Evolutionary conservation across 139 green algal species (phyloP).

Genomic region (Coelastrella sp.): DNA sequence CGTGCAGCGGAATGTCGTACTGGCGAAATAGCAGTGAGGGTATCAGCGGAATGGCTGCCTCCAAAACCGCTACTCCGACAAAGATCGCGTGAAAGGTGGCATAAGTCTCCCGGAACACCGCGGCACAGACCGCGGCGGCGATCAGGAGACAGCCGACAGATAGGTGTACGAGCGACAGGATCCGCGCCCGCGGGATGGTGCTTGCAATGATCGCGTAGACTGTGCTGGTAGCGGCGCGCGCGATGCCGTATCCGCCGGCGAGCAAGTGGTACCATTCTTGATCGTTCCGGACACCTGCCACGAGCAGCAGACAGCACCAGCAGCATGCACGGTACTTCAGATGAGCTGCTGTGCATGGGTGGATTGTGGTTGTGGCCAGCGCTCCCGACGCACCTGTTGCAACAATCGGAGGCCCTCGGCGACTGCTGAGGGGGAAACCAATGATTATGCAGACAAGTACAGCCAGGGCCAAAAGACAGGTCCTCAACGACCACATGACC

Average conservation of each 20-base stretch:
- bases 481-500: no score
- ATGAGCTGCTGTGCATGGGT: neutral
- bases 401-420: no score
- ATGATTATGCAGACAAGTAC: no score
- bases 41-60: neutral
- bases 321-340: neutral
- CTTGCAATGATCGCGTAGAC: neutral
- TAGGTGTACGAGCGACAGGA: neutral
- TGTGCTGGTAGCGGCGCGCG: neutral
- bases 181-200: neutral
- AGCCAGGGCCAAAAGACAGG: no score
- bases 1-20: conserved; percentile 12
- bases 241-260: neutral
- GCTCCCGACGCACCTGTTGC: no score
- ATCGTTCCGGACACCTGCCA: neutral
- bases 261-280: neutral
- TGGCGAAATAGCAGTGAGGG: neutral
- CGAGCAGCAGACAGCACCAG: neutral
- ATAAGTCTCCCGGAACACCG: neutral
- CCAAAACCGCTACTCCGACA: neutral
- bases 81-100: neutral
- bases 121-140: neutral
- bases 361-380: no score
- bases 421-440: no score
- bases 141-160: neutral